These are phyloP conservation scores for Ceratocystis colombiana DNA, from an alignment of 2,329 filamentous ascomycete genomes.

Conservation along the genomic window DNA sequence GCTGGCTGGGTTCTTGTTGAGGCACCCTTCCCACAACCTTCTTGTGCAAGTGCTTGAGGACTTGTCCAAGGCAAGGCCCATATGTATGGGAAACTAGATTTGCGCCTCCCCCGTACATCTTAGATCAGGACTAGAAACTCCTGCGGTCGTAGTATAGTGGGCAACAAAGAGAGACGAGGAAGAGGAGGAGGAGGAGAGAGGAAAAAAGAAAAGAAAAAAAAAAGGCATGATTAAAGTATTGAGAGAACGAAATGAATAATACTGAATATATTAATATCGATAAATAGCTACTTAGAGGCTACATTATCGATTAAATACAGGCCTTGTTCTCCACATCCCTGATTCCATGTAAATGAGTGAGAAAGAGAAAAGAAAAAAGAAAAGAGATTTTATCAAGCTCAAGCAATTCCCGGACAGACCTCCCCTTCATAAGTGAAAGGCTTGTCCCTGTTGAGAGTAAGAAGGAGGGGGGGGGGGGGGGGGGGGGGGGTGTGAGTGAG, in stretches of 20 bases:
- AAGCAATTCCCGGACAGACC: neutral
- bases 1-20: neutral
- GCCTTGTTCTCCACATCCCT: neutral
- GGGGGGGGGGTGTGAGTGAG: neutral
- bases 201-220: neutral
- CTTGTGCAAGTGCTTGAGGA: neutral
- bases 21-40: neutral
- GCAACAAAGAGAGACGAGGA: neutral
- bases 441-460: neutral
- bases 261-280: neutral
- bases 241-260: neutral
- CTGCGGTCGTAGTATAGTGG: neutral
- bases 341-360: neutral
- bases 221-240: neutral
- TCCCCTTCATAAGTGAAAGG: neutral
- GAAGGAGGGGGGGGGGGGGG: neutral
- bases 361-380: neutral
- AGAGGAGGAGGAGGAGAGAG: neutral
- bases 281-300: neutral
- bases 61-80: neutral
- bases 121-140: constrained; percentile 4
- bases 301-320: neutral
- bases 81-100: neutral
- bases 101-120: constrained; percentile 8
- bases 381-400: neutral